Percentiles rank a stretch among this genome's conserved stretches.
These are phyloP conservation scores for Coelastrella sp. DNA, from an alignment of 139 green algal species.

Conservation along the genomic window DNA sequence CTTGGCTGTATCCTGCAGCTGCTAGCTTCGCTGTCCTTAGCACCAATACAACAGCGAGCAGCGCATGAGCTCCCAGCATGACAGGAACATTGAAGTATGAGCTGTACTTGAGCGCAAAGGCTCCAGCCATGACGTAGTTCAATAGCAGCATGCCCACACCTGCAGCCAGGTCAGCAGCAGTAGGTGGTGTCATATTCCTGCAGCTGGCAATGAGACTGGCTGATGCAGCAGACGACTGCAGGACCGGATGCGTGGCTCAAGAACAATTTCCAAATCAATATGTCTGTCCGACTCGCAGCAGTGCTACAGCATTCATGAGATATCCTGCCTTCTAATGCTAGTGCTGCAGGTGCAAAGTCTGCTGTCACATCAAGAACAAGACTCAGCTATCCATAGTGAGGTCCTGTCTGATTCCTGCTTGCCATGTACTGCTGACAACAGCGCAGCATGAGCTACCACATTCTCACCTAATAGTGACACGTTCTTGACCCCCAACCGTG, in stretches of 20 bases:
- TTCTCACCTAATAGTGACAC: conserved; percentile 71
- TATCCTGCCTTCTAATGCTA: no score
- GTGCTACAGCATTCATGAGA: no score
- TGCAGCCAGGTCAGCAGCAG: conserved; percentile 15
- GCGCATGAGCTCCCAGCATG: conserved; percentile 88
- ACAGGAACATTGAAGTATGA: conserved; percentile 81
- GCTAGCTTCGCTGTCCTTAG: conserved; percentile 67
- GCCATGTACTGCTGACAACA: no score
- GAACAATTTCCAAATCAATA: no score
- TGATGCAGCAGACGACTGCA: no score
- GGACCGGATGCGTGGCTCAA: no score
- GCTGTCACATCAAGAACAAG: no score
- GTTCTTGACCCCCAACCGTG: conserved; percentile 82
- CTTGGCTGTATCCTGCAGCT: conserved; percentile 75
- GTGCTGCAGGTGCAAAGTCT: no score
- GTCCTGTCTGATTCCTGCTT: no score
- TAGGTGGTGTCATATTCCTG: neutral
- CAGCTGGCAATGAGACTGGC: no score
- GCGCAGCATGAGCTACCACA: neutral
- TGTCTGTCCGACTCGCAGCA: no score
- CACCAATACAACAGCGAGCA: conserved; percentile 74
- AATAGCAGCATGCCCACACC: conserved; percentile 83
- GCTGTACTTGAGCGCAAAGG: conserved; percentile 71
- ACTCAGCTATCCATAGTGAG: no score
- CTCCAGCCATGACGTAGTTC: conserved; percentile 92